phyloP scores from a whole-genome alignment of 73 alveolate genomes.

The Tetrahymena thermophila region DNA sequence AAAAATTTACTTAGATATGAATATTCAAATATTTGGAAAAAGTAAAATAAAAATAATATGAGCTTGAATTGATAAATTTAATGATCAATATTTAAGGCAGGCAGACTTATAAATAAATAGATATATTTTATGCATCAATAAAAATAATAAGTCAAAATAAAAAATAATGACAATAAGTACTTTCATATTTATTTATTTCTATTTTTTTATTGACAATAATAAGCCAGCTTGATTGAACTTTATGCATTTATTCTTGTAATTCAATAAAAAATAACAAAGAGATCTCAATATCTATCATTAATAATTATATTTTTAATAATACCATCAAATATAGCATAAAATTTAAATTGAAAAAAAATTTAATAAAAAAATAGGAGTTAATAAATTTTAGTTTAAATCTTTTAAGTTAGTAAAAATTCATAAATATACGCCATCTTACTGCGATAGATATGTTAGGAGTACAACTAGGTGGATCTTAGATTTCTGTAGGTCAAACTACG shows the following conservation, averaged over 20 bases:
- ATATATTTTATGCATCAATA: background rate
- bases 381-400: background rate
- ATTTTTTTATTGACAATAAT: no score
- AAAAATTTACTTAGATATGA: background rate
- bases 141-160: background rate
- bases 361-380: background rate
- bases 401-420: background rate
- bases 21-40: no score
- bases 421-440: background rate
- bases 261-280: background rate
- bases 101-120: background rate
- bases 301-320: background rate
- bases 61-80: background rate
- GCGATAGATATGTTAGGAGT: background rate
- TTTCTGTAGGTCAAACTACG: background rate
- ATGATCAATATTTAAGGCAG: background rate
- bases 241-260: no score
- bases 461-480: background rate
- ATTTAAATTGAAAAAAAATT: background rate
- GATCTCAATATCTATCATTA: background rate
- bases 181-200: background rate
- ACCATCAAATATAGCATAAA: background rate
- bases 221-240: background rate
- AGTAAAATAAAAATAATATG: background rate
- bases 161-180: no score